A percentile compares a stretch with the other conserved stretches of the same genome.
These are phyloP conservation scores for Colletotrichum siamense DNA, from an alignment of 2,329 filamentous ascomycete genomes.

Conservation along the genomic window DNA sequence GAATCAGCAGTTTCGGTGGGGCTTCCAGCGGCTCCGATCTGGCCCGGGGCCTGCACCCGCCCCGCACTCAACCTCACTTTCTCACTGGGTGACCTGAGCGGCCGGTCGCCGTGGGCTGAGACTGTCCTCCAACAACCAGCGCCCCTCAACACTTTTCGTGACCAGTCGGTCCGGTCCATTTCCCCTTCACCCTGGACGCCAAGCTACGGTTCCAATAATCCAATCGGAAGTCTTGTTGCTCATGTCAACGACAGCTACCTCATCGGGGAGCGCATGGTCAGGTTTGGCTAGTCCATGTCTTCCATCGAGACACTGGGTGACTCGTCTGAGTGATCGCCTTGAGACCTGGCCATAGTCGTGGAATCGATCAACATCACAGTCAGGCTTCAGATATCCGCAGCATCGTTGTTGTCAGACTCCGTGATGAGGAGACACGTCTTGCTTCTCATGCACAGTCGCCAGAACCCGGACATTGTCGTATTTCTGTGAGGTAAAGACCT, in stretches of 20 bases:
- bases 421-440: neutral
- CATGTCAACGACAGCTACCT: neutral
- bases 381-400: neutral
- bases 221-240: neutral
- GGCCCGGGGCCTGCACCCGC: slow-evolving; percentile 11
- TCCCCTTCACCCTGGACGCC: neutral
- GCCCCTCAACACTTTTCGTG: slow-evolving; percentile 19
- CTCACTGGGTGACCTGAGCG: neutral
- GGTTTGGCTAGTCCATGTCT: neutral
- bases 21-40: slow-evolving; percentile 6
- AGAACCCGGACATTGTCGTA: neutral
- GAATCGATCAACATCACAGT: neutral
- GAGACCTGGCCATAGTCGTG: neutral
- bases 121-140: slow-evolving; percentile 17
- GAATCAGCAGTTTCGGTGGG: slow-evolving; percentile 15
- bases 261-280: neutral
- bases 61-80: slow-evolving; percentile 18
- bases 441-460: neutral
- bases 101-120: slow-evolving; percentile 7
- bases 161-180: neutral
- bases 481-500: slow-evolving; percentile 2
- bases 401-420: neutral
- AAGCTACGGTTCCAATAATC: neutral
- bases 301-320: neutral
- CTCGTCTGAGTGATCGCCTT: neutral